A percentile compares a stretch with the other conserved stretches of the same genome.
phyloP scores from a whole-genome alignment of 371 early-diverging fungal species.

The Umbelopsis sp. region DNA sequence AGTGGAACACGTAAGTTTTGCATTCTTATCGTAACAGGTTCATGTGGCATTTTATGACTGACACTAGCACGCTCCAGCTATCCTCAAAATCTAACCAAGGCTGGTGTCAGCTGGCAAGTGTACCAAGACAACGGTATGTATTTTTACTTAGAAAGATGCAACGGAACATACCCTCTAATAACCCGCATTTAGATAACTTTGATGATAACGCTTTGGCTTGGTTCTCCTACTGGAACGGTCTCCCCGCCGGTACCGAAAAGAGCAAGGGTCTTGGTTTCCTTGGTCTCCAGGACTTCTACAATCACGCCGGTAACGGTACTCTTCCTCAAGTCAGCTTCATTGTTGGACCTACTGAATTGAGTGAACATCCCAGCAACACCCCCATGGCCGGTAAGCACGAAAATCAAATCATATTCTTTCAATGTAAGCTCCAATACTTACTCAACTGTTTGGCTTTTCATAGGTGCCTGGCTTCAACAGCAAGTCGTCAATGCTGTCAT shows the following conservation, averaged over 20 bases:
- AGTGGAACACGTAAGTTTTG: constrained; percentile 24
- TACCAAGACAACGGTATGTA: constrained; percentile 32
- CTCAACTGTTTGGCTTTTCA: not conserved
- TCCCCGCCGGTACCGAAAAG: constrained; percentile 32
- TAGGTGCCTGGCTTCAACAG: constrained; percentile 31
- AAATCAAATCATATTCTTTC: too few relatives aligned
- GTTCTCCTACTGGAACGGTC: constrained; percentile 32
- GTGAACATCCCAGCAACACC: constrained; percentile 33
- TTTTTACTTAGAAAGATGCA: not conserved
- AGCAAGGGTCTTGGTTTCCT: constrained; percentile 32
- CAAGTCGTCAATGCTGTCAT: constrained; percentile 39
- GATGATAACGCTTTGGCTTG: constrained; percentile 30
- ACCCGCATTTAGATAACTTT: not conserved
- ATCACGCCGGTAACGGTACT: constrained; percentile 31
- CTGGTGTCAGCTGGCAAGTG: constrained; percentile 33
- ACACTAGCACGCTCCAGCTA: not conserved
- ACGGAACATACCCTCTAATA: not conserved
- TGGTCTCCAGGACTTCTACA: constrained; percentile 33
- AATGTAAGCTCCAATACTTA: not conserved
- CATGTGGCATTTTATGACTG: too few relatives aligned
- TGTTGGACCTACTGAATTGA: constrained; percentile 23
- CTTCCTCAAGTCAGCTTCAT: constrained; percentile 30
- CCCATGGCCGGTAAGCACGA: constrained; percentile 28
- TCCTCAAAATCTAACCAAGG: constrained; percentile 28
- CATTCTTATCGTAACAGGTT: not conserved